These are phyloP conservation scores for Teunomyces kruisii DNA, from an alignment of 805 yeast species.

Conservation along the genomic window DNA sequence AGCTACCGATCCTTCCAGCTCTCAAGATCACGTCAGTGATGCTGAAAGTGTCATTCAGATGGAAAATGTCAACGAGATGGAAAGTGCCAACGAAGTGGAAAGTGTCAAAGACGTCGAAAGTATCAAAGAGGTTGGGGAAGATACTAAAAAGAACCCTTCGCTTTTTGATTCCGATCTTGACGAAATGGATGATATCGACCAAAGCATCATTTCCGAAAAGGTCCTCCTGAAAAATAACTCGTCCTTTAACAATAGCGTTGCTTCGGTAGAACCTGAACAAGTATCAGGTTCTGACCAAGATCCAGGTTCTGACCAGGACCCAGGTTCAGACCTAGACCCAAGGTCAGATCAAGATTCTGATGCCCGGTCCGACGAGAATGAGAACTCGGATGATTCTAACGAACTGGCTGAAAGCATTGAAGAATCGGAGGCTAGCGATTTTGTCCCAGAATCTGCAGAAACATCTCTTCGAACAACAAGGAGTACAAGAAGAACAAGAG, in stretches of 20 bases:
- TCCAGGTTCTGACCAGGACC: not conserved
- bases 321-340: no score
- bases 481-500: conserved; percentile 1
- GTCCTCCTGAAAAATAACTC: not conserved
- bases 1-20: not conserved
- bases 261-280: not conserved
- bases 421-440: conserved; percentile 2
- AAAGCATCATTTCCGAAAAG: not conserved
- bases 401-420: not conserved
- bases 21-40: not conserved
- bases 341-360: not conserved
- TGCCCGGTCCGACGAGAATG: not conserved
- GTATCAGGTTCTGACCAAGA: not conserved
- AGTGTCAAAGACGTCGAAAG: not conserved
- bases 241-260: not conserved
- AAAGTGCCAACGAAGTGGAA: not conserved
- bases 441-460: conserved; percentile 1
- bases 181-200: not conserved
- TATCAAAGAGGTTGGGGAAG: not conserved
- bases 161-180: conserved; percentile 1
- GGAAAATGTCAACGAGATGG: not conserved
- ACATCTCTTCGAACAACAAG: not conserved
- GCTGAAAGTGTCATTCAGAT: not conserved
- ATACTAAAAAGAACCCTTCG: not conserved
- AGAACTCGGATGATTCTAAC: not conserved